phyloP scores from a whole-genome alignment of 1,284 basidiomycete species.

The Melampsora abietis-canadensis region DNA sequence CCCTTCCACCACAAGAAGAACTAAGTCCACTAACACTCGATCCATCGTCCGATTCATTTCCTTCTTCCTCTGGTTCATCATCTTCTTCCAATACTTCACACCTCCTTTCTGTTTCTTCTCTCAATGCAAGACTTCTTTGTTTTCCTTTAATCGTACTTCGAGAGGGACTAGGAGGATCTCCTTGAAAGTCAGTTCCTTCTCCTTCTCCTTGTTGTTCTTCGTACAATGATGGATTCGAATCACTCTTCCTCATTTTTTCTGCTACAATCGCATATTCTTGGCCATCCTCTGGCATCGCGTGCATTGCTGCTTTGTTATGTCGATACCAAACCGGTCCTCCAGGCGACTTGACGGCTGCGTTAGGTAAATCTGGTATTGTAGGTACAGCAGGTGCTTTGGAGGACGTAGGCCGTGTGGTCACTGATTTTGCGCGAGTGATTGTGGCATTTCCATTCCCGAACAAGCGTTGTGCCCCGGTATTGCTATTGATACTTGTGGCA shows the following conservation, averaged over 20 bases:
- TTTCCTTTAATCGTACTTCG: constrained; percentile 37
- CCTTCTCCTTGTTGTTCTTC: constrained; percentile 18
- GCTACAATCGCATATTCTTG: background rate
- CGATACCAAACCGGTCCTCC: constrained; percentile 40
- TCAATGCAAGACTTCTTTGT: too few relatives aligned
- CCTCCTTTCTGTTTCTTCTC: background rate
- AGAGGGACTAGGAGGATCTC: constrained; percentile 23
- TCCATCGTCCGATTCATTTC: background rate
- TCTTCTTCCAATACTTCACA: constrained; percentile 7
- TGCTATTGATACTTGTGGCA: constrained; percentile 11
- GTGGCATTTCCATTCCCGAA: constrained; percentile 21
- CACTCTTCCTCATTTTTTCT: background rate
- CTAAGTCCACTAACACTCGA: constrained; percentile 35
- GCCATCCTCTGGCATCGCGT: constrained; percentile 11
- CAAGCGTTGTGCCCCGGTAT: constrained; percentile 15
- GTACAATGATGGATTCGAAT: constrained; percentile 29
- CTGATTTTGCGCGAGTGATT: constrained; percentile 11
- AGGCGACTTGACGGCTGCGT: constrained; percentile 16
- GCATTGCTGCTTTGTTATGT: background rate
- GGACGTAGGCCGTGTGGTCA: background rate
- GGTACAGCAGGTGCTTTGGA: constrained; percentile 10
- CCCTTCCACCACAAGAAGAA: constrained; percentile 4
- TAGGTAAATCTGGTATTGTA: constrained; percentile 10
- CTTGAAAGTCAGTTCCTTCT: background rate
- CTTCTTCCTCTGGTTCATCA: constrained; percentile 15